Conservation (phyloP, 1,284 basidiomycete species). For the Moesziomyces aphidis region DNA sequence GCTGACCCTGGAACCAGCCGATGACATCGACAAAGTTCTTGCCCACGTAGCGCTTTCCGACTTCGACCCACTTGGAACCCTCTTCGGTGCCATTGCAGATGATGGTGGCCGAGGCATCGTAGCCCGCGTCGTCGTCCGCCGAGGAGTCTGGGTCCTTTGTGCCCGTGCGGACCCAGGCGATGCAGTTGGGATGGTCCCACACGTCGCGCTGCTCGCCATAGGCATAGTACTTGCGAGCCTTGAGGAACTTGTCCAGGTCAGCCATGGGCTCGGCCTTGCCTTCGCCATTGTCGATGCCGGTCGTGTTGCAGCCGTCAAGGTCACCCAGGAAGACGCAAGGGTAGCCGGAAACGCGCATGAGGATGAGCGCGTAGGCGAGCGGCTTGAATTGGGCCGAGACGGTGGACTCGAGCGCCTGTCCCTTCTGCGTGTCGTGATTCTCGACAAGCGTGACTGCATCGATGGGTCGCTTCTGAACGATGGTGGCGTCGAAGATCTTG, state of each 20-base stretch:
- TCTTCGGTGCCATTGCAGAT: constrained; percentile 51
- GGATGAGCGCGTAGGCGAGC: constrained; percentile 82
- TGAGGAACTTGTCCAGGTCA: constrained; percentile 70
- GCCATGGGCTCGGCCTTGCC: constrained; percentile 68
- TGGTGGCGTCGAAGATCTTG: constrained; percentile 73
- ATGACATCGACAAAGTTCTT: constrained; percentile 54
- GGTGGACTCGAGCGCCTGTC: constrained; percentile 71
- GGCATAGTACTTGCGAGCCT: constrained; percentile 71
- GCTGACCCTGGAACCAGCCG: constrained; percentile 52
- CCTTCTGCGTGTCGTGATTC: constrained; percentile 71
- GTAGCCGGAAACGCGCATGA: constrained; percentile 84
- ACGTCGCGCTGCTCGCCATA: constrained; percentile 71
- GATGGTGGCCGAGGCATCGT: constrained; percentile 57
- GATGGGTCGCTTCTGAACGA: constrained; percentile 72
- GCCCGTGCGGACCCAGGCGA: constrained; percentile 55
- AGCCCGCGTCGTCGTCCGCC: constrained; percentile 27
- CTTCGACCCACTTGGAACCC: constrained; percentile 54
- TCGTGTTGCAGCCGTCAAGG: constrained; percentile 72
- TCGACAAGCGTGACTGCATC: constrained; percentile 74
- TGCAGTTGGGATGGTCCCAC: constrained; percentile 55
- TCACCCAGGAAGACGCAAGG: constrained; percentile 96
- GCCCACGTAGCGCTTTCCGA: constrained; percentile 46
- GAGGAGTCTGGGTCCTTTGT: constrained; percentile 6
- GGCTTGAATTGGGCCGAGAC: constrained; percentile 74
- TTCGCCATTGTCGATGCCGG: constrained; percentile 46